Evolutionary conservation across 2,329 filamentous ascomycete species (phyloP), one percentile per base, ranked within the genome.

Genomic region (Sporothrix sp.): DNA sequence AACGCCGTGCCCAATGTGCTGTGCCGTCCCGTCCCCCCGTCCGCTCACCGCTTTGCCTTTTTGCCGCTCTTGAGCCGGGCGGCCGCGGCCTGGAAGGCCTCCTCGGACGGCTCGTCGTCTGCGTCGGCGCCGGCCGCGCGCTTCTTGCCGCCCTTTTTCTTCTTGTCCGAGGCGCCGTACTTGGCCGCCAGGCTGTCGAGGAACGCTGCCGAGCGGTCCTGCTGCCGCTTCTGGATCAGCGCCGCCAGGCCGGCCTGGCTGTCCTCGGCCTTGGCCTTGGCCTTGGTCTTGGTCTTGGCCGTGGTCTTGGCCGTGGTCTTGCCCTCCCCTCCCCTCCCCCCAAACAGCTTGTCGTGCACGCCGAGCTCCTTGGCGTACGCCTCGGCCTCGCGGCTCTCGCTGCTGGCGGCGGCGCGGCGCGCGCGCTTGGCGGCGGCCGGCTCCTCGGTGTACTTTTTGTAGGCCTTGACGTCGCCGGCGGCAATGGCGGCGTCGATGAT

Each of bases 401-500:
- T 76, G 60, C 75, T 73, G 0, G 85, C 86, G 10, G 71, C 73
- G 60, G 77, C 80, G 51, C 76, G 62, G 37, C 86, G 72, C 38
- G 72, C 71, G 50, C 78, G 68, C 53, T 76, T 78, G 49, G 79
- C 78, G 60, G 74, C 79, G 59, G 81, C 80, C n/a, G 74, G 76
- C 69, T 96, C 89, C 23, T 82, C 75, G 2, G 78, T 78, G 63
- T 94, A 98, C 5, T 75, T 74, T 18, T 75, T 69, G 64, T 81
- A 90, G 0, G 71, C 70, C 38, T 81, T 67, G 0, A 94, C 83
- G 33, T 86, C 79, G 1, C 79, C 79, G 4, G 70, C 73, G 32
- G 74, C 71, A 60, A 98, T 93, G 3, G 89, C 93, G 32, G 80
- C 73, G 61, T 95, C 80, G 50, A 98, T 88, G 39, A 95, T 87